Evolutionary conservation across 202 grass and related monocot genomes (phyloP).

Genomic region (Setaria italica): DNA sequence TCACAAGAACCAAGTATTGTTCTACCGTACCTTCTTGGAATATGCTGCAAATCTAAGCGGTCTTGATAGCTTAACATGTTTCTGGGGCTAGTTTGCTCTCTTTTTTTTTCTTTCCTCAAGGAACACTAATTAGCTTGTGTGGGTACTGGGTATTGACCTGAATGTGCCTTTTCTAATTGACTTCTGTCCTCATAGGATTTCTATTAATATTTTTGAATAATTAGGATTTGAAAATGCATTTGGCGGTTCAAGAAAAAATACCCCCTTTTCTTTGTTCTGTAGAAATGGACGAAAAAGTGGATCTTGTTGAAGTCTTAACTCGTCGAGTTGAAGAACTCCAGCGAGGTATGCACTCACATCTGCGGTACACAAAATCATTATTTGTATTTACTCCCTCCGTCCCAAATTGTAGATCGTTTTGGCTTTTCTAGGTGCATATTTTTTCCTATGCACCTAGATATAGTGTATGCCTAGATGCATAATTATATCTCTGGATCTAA

Average conservation of each 20-base stretch:
- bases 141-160: not conserved
- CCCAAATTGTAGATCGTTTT: too few relatives aligned
- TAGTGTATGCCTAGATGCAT: too few relatives aligned
- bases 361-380: slow-evolving; percentile 18
- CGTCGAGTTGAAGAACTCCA: slow-evolving; percentile 74
- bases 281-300: slow-evolving; percentile 68
- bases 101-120: not conserved
- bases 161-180: not conserved
- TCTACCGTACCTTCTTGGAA: not conserved
- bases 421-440: too few relatives aligned
- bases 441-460: too few relatives aligned
- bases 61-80: slow-evolving; percentile 8
- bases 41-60: slow-evolving; percentile 2
- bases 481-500: too few relatives aligned
- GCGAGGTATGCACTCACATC: slow-evolving; percentile 57
- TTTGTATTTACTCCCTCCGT: not conserved
- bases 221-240: slow-evolving; percentile 22
- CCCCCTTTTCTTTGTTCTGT: slow-evolving; percentile 34
- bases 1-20: not conserved
- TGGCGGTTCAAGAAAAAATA: slow-evolving; percentile 22
- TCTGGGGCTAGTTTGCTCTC: not conserved
- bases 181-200: not conserved
- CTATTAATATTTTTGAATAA: slow-evolving; percentile 7
- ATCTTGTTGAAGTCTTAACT: slow-evolving; percentile 54
- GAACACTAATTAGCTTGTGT: not conserved